Evolutionary conservation across 345 rosid genomes (phyloP).

Genomic region (Gossypium sturtianum): DNA sequence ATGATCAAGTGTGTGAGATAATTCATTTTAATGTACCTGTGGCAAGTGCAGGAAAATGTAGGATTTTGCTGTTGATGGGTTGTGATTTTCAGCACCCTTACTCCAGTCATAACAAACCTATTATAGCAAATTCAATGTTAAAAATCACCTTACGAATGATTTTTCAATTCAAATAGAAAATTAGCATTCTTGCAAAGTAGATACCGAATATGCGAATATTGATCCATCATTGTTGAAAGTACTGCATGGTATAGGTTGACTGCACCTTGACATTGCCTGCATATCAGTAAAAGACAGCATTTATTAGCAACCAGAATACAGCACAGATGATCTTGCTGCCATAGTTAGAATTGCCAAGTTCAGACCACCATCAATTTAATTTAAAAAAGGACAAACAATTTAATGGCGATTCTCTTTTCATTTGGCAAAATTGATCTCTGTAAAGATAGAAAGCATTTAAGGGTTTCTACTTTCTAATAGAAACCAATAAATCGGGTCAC

Average conservation of each 20-base stretch:
- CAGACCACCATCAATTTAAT: conserved; percentile 1
- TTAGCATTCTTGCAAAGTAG: not conserved
- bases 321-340: not conserved
- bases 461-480: conserved; percentile 4
- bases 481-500: not conserved
- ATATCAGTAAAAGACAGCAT: conserved; percentile 9
- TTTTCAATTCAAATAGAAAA: not conserved
- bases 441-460: not conserved
- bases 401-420: not conserved
- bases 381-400: not conserved
- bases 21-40: conserved; percentile 32
- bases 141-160: not conserved
- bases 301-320: not conserved
- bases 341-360: not conserved
- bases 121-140: conserved; percentile 16
- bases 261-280: conserved; percentile 93
- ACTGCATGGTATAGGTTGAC: conserved; percentile 84
- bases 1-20: not conserved
- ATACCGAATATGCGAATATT: conserved; percentile 83
- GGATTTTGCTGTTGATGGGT: conserved; percentile 60
- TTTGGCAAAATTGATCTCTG: not conserved
- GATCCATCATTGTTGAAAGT: conserved; percentile 94
- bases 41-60: conserved; percentile 60
- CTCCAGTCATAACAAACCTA: conserved; percentile 97
- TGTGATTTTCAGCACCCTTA: conserved; percentile 81